Base-by-base conservation (phyloP, 257 asterid genomes). In the Eucommia ulmoides region DNA sequence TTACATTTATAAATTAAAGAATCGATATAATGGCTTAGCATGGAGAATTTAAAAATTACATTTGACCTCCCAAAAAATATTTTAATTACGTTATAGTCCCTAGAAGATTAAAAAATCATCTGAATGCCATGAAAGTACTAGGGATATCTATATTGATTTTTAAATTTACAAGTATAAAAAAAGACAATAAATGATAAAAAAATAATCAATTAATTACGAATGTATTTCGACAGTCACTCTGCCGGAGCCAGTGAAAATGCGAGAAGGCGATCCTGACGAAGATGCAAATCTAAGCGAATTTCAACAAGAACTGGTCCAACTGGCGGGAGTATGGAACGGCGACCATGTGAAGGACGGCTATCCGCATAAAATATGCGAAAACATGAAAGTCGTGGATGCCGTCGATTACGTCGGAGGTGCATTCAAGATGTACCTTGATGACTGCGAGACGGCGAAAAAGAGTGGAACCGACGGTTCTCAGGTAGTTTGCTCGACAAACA, bases 361-460 rank as follows among this genome's bases (percentile, higher is more conserved):
- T 56, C 74, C 70, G 6, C 35, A 59, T 16, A 68, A 68, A 33
- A 42, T 64, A 41, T 59, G 75, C 10, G 80, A 76, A 6, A 56
- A 65, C 25, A 74, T 79, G 88, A 77, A 20, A 5, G 81, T 76
- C 0, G 23, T 62, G 2, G 63, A 55, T 20, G 93, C 81, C 9
- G 79, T 62, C 5, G 62, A 63, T 47, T 79, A 79, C 9, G 76
- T 60, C 24, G 57, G 60, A 3, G 54, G 22, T 22, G 81, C 83
- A 10, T 76, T 76, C 52, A 24, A 65, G 21, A 74, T 59, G 44
- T 82, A 66, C 79, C 55, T 62, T 60, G 59, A 60, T 24, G 79
- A 74, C 51, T 76, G 81, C 11, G 72, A 79, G 26, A 56, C 54
- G 11, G 77, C 69, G 5, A 68, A 24, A 15, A 56, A 49, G 11